Evolutionary conservation across 108 stramenopile species (phyloP), one percentile per base, ranked within the genome.

Genomic region (Nitzschia sp.): DNA sequence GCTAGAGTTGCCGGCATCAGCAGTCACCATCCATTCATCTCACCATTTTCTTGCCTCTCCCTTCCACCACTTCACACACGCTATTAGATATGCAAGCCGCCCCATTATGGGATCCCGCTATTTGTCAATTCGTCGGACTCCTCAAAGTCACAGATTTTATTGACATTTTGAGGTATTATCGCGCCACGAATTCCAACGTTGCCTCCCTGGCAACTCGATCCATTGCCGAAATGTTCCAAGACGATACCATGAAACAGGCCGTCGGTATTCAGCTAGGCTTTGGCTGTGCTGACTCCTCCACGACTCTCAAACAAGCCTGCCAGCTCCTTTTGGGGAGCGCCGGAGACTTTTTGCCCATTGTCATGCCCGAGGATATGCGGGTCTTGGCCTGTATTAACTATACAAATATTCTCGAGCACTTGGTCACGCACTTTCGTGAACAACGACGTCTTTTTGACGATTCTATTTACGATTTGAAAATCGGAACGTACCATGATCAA

Each of bases 111-210:
- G 97, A 98, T 77, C 86, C 92, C 1, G 64, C 75, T 38, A 59
- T 66, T 27, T 91, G 94, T 36, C 81, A 91, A 58, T 96, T 98
- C 64, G 95, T 96, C 11, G 98, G 98, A 47, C 66, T 97, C 24
- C 83, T 98, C 66, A 97, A 96, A 25, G 93, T 97, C 1, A 95
- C 96, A 3, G 98, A 98, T 76, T 98, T 97, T 66, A 95, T 97
- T 66, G 94, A 97, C 70, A 93, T 97, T 46, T 64, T 98, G 25
- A 84, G 96, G 28, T 80, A 92, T 67, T 96, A 91, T 70, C 82
- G 83, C 33, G 51, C 72, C 19, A 88, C 89, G 11, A 70, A 76
- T 8, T 58, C 80, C 30, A 83, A 91, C 49, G 84, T 93, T 13
- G 46, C 78, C 45, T 75, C 81, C 21, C 71, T 96, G 36, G 90